A percentile compares a stretch with the other conserved stretches of the same genome.
These are phyloP conservation scores for Serpula lacrymans DNA, from an alignment of 768 basidiomycete species.

Conservation along the genomic window DNA sequence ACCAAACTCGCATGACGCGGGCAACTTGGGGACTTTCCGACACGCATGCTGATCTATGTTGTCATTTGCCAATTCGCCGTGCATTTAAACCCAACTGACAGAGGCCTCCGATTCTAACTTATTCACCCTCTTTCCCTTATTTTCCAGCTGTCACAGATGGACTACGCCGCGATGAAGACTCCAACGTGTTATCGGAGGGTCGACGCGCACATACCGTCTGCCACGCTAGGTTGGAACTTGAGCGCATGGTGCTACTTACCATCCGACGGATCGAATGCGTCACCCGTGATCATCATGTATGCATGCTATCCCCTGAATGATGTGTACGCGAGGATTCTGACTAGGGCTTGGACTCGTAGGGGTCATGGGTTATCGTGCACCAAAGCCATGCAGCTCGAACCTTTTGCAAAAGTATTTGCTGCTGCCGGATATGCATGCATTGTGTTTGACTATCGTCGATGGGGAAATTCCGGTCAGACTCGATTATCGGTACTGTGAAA, in stretches of 20 bases:
- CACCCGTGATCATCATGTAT: constrained; percentile 30
- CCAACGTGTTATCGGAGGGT: no score
- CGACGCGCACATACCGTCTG: constrained; percentile 29
- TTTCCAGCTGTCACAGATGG: no score
- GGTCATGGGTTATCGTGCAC: constrained; percentile 31
- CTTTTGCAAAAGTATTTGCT: constrained; percentile 30
- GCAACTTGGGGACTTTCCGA: no score
- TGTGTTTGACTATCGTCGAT: constrained; percentile 37
- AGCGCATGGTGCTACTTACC: constrained; percentile 35
- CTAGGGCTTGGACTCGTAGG: constrained; percentile 16
- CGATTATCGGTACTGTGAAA: not conserved
- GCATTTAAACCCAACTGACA: no score
- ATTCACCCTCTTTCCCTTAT: no score
- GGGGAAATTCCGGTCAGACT: constrained; percentile 32
- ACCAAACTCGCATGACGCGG: no score
- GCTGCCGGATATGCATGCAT: constrained; percentile 28
- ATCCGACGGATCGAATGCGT: constrained; percentile 1
- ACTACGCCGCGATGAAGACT: no score
- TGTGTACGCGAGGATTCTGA: not conserved
- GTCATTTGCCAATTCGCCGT: no score
- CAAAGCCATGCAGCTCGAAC: constrained; percentile 28
- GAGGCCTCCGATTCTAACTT: no score
- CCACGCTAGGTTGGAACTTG: constrained; percentile 27
- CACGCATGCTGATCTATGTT: no score
- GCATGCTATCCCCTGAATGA: constrained; percentile 2